A percentile compares a stretch with the other conserved stretches of the same genome.
These are phyloP conservation scores for Naumovozyma castellii DNA, from an alignment of 805 yeast genomes.

Conservation along the genomic window DNA sequence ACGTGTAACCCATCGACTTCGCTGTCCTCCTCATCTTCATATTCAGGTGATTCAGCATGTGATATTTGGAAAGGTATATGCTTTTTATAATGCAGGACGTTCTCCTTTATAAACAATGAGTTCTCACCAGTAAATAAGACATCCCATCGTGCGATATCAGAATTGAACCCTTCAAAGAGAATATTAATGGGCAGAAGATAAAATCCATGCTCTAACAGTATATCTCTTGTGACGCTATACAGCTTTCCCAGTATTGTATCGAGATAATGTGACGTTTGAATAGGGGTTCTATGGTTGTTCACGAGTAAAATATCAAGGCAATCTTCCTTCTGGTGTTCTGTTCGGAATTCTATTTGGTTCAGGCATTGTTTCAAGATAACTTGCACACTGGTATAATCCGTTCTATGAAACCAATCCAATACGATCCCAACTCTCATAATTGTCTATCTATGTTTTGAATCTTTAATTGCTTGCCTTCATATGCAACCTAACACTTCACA, in stretches of 20 bases:
- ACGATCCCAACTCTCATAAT: conserved; percentile 15
- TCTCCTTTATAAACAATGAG: not conserved
- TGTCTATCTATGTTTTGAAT: too few relatives aligned
- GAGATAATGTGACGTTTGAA: conserved; percentile 12
- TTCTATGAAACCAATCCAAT: conserved; percentile 4
- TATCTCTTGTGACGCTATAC: conserved; percentile 23
- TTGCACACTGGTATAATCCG: not conserved
- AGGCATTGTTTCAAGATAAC: not conserved
- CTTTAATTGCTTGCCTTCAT: too few relatives aligned
- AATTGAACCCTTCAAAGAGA: conserved; percentile 11
- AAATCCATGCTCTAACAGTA: conserved; percentile 10
- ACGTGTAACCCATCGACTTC: conserved; percentile 7
- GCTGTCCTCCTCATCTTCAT: not conserved
- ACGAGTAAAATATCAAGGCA: not conserved
- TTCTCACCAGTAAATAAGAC: conserved; percentile 6
- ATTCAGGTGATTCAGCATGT: not conserved
- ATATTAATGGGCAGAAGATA: conserved; percentile 21
- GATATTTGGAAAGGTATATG: conserved; percentile 3
- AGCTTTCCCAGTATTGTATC: conserved; percentile 23
- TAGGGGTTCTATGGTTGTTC: not conserved
- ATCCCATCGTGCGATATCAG: conserved; percentile 11
- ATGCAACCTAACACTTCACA: too few relatives aligned
- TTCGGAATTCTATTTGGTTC: not conserved
- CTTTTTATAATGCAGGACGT: conserved; percentile 1
- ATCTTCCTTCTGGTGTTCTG: not conserved